Base-by-base conservation (phyloP, 1,139 yeast species). In the Debaryomyces fabryi region DNA sequence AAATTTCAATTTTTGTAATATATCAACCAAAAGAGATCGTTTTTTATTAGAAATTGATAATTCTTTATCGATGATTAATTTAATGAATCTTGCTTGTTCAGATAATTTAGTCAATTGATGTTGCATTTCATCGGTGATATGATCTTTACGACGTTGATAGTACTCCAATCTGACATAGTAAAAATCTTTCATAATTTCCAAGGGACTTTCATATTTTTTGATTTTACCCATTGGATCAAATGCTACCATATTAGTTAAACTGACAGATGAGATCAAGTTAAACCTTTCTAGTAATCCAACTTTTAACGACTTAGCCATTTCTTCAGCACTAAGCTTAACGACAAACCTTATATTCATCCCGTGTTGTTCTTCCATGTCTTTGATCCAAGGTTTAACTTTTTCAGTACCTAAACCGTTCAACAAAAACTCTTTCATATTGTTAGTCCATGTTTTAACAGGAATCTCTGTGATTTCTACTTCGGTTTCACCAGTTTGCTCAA, bases 331-430 rank as follows among this genome's bases (percentile, higher is more conserved):
- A 54, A 95, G 71, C 40, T 84, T 89, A 30, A 95, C 81, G 29
- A 89, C 82, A 62, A 95, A 95, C 56, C 85, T 82, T 54, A 93
- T 84, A 37, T 85, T 87, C 49, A 85, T 77, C 6, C 91, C 88
- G 65, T 93, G 98, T 62, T 93, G 96, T 64, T 93, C 99, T 58
- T 88, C 92, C 84, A 92, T 83, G 69, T 93, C 98, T 57, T 90
- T 92, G 51, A 93, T 90, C 96, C 97, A 93, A 3, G 95, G 82
- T 45, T 80, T 78, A 3, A 69, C 69, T 60, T 86, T 88, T 39
- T 88, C 95, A 49, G 72, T 79, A 23, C 96, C 97, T 48, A 91
- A 73, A 20, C 93, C 96, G 45, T 82, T 79, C 51, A 90, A 69
- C 55, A 95, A 73, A 59, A 81, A 88, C 61, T 92, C 97, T 64